These are phyloP conservation scores for Blakeslea trispora DNA, from an alignment of 371 early-diverging fungal species.

Conservation along the genomic window DNA sequence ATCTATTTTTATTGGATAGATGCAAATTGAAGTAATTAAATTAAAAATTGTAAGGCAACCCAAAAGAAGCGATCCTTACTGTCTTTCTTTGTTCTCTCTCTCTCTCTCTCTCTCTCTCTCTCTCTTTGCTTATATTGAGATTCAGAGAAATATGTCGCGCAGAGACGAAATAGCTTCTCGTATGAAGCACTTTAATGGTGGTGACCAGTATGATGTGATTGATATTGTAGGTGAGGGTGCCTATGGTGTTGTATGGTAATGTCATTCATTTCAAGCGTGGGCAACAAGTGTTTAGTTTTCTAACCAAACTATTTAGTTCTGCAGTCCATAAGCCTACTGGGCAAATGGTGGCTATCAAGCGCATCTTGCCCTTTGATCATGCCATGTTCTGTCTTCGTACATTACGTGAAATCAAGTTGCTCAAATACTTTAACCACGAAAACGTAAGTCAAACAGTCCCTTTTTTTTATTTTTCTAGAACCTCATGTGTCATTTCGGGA, in stretches of 20 bases:
- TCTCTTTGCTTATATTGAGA: too few species aligned
- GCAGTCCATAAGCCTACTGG: constrained; percentile 84
- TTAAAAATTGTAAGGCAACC: too few species aligned
- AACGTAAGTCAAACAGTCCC: constrained; percentile 55
- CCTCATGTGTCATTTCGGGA: not conserved
- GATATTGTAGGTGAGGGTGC: constrained; percentile 68
- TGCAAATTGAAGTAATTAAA: too few species aligned
- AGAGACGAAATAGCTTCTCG: constrained; percentile 46
- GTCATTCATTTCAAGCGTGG: too few species aligned
- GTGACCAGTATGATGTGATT: constrained; percentile 61
- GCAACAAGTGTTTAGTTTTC: too few species aligned
- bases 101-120: too few species aligned
- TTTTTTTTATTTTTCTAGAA: constrained; percentile 3
- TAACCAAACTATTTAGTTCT: constrained; percentile 52
- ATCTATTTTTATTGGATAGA: too few species aligned
- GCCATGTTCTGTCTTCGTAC: constrained; percentile 88
- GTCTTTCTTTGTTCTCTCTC: too few species aligned
- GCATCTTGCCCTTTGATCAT: constrained; percentile 87
- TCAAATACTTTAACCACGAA: constrained; percentile 87
- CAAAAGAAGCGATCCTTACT: too few species aligned
- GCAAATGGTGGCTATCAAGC: constrained; percentile 92
- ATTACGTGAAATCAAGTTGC: constrained; percentile 85
- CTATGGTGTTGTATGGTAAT: constrained; percentile 68
- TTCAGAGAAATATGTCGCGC: constrained; percentile 19
- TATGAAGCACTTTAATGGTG: constrained; percentile 59